These are phyloP conservation scores for Fonsecaea nubica DNA, from an alignment of 2,329 filamentous ascomycete genomes.

Conservation along the genomic window DNA sequence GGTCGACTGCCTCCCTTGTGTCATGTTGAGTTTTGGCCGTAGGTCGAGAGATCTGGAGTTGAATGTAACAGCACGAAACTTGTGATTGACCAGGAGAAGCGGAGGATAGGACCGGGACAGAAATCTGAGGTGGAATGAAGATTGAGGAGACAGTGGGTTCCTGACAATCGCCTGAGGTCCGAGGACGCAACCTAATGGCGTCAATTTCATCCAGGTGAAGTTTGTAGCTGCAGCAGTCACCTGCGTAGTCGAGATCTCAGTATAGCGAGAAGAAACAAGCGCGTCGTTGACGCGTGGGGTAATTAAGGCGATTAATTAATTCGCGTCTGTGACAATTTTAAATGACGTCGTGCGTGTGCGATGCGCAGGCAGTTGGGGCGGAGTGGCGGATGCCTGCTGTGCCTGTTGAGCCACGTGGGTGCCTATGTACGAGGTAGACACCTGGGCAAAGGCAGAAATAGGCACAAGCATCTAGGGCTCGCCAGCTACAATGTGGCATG, in stretches of 20 bases:
- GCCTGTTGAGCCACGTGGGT: background rate
- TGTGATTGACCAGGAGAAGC: background rate
- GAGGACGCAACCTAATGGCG: slow-evolving; percentile 3
- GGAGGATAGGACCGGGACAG: background rate
- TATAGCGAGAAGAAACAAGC: slow-evolving; percentile 9
- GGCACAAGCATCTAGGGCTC: background rate
- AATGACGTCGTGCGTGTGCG: slow-evolving; percentile 18
- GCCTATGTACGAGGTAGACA: too few species aligned
- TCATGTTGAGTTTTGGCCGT: slow-evolving; percentile 27
- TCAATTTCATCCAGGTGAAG: slow-evolving; percentile 24
- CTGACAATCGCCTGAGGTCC: slow-evolving; percentile 3
- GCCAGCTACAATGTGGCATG: background rate
- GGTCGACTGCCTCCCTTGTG: slow-evolving; percentile 72
- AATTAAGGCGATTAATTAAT: slow-evolving; percentile 8
- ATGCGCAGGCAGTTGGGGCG: background rate
- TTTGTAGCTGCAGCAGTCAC: background rate
- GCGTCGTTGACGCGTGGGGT: slow-evolving; percentile 32
- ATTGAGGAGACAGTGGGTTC: background rate
- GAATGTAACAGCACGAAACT: background rate
- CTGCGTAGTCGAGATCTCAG: background rate
- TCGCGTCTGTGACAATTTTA: slow-evolving; percentile 4
- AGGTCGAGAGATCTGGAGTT: background rate
- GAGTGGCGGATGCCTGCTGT: background rate
- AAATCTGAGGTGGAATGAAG: background rate
- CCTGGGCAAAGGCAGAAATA: too few species aligned